Evolutionary conservation across 805 yeast genomes (phyloP).

Genomic region (Zygosaccharomyces bailii): DNA sequence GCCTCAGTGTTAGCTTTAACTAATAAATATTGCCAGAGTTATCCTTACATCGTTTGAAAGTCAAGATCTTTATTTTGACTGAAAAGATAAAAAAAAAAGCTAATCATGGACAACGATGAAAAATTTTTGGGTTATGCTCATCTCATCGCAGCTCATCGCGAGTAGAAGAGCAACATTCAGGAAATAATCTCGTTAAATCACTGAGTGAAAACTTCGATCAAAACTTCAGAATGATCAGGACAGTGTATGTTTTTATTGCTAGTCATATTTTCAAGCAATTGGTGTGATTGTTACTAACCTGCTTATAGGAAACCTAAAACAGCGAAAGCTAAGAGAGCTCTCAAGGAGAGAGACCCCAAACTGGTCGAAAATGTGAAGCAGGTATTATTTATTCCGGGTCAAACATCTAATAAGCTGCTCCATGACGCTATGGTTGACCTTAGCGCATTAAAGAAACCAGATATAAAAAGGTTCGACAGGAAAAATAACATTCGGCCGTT

Average conservation of each 20-base stretch:
- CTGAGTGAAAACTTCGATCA: neutral
- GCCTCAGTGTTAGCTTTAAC: neutral
- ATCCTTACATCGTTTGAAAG: neutral
- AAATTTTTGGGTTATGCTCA: constrained; percentile 10
- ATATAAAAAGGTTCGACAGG: constrained; percentile 77
- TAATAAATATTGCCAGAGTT: neutral
- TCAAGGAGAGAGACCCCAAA: constrained; percentile 85
- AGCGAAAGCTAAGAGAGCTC: constrained; percentile 92
- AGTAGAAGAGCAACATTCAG: neutral
- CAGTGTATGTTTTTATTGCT: constrained; percentile 30
- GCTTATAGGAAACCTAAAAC: constrained; percentile 74
- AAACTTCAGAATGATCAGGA: constrained; percentile 34
- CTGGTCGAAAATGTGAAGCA: constrained; percentile 83
- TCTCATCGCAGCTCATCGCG: constrained; percentile 9
- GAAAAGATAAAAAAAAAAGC: neutral
- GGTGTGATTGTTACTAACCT: constrained; percentile 12
- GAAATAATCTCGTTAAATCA: neutral
- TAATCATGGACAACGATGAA: constrained; percentile 5
- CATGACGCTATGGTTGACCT: constrained; percentile 90
- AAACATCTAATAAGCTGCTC: constrained; percentile 68
- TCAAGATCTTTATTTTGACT: constrained; percentile 2
- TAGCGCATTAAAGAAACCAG: constrained; percentile 87
- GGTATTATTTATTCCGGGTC: constrained; percentile 89
- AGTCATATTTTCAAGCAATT: neutral
- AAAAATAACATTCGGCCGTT: constrained; percentile 90